These are phyloP conservation scores for Akanthomyces dipterigenus DNA, from an alignment of 2,329 filamentous ascomycete species.

Conservation along the genomic window DNA sequence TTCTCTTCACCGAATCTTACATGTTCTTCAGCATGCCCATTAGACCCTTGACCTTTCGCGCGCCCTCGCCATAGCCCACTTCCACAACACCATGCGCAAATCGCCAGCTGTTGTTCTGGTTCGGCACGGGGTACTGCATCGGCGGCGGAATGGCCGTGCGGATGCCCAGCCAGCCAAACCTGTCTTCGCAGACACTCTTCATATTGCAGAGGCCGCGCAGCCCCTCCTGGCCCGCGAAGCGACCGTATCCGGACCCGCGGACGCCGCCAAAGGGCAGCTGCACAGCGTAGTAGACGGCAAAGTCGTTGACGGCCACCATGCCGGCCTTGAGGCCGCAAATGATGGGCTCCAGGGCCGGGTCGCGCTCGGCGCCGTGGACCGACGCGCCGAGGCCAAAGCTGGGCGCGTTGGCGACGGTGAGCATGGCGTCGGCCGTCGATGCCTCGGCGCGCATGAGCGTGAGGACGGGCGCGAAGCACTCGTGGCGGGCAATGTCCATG, in stretches of 20 bases:
- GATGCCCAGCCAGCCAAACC: conserved; percentile 52
- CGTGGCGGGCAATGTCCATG: conserved; percentile 84
- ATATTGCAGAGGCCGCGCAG: conserved; percentile 76
- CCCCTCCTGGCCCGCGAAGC: conserved; percentile 88
- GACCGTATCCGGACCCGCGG: conserved; percentile 83
- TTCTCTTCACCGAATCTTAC: conserved; percentile 17
- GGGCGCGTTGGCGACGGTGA: conserved; percentile 76
- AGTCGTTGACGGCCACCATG: conserved; percentile 95
- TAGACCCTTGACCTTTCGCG: conserved; percentile 34
- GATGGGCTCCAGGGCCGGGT: conserved; percentile 55
- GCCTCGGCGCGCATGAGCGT: conserved; percentile 68
- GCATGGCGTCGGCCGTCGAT: conserved; percentile 55
- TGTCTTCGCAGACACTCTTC: conserved; percentile 80
- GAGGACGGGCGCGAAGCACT: conserved; percentile 91
- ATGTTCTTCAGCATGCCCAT: conserved; percentile 37
- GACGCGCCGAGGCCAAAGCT: conserved; percentile 81
- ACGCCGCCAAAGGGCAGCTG: conserved; percentile 91
- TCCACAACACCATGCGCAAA: conserved; percentile 57
- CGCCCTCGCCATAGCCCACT: conserved; percentile 46
- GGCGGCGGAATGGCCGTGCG: conserved; percentile 73
- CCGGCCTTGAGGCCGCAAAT: conserved; percentile 67
- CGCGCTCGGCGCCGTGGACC: conserved; percentile 68
- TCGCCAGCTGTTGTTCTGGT: conserved; percentile 57
- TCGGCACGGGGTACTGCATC: conserved; percentile 72
- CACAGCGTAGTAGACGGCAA: conserved; percentile 86